phyloP scores from a whole-genome alignment of 257 asterid species.

The Solanum sejunctum region DNA sequence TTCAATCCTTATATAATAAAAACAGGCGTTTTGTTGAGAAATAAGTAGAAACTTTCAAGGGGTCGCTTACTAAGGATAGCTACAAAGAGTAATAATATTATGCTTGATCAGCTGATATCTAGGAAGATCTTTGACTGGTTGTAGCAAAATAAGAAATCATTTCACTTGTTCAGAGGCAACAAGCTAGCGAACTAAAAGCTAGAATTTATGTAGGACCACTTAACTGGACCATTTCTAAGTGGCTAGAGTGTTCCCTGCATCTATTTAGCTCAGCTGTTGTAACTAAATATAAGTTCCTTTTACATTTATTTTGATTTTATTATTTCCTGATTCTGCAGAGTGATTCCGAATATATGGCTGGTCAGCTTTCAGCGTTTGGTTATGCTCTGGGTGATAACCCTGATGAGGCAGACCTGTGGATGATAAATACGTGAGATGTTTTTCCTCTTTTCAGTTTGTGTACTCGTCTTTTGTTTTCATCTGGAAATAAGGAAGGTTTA shows the following conservation, averaged over 20 bases:
- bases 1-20: not conserved
- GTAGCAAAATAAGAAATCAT: not conserved
- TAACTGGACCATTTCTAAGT: not conserved
- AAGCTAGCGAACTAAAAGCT: not conserved
- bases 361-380: conserved; percentile 96
- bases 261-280: not conserved
- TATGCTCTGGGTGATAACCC: conserved; percentile 70
- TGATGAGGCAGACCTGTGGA: conserved; percentile 94
- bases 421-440: conserved; percentile 77
- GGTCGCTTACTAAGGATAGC: not conserved
- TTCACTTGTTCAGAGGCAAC: not conserved
- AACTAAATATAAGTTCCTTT: not conserved
- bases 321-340: conserved; percentile 36
- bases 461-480: not conserved
- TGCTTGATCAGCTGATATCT: not conserved
- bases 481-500: not conserved
- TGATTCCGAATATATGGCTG: conserved; percentile 98
- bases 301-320: not conserved
- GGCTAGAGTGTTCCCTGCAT: not conserved
- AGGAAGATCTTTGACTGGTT: not conserved
- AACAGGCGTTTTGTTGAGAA: not conserved
- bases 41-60: not conserved
- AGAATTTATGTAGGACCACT: not conserved
- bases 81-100: not conserved
- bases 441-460: not conserved